Base-by-base conservation (phyloP, 768 basidiomycete genomes). In the Kondoa subrosea region DNA sequence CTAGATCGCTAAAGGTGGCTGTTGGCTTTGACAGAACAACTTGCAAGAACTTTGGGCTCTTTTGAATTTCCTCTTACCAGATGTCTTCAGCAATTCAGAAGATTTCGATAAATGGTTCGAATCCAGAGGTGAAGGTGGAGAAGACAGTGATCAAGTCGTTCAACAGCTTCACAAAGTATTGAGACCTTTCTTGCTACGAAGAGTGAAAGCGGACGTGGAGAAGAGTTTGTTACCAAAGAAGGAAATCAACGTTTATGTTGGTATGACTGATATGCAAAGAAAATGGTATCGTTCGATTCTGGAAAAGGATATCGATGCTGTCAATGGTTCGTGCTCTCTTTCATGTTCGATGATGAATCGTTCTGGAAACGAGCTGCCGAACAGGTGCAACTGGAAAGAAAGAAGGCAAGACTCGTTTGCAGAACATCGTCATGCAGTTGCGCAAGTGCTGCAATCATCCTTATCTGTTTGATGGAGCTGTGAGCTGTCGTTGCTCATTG, bases 341-440 rank as follows among this genome's bases (percentile, higher is more conserved):
- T 4, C 8, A 1, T 31, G 4, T 4, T 63, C 34, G 25, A 29
- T 65, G 64, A 56, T 4, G 26, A 62, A 2, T 68, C n/a, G 31
- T 34, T 56, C 15, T 25, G 15, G 56, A 15, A 56, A 25, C 56
- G 16, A 56, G 16, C 56, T 56, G 16, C 15, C 16, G 56, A 25
- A 1, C 69, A 89, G 88, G 89, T 56, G 80, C 91, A 33, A 89
- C 89, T 1, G 91, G 92, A 4, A 96, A 95, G 82, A 97, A 97
- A 76, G 95, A 99, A 76, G 93, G 93, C 66, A 99, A 97, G 80
- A 96, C 92, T 2, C 81, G 93, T 34, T 77, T 97, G 64, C 90
- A 96, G 86, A 99, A 97, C 76, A 91, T 99, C 82, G 95, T 97
- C 69, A 97, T 97, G 95, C 95, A 99, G 82, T 83, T 89, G 25